Base-by-base conservation (phyloP, 2,329 filamentous ascomycete species). In the Aspergillus unguis region DNA sequence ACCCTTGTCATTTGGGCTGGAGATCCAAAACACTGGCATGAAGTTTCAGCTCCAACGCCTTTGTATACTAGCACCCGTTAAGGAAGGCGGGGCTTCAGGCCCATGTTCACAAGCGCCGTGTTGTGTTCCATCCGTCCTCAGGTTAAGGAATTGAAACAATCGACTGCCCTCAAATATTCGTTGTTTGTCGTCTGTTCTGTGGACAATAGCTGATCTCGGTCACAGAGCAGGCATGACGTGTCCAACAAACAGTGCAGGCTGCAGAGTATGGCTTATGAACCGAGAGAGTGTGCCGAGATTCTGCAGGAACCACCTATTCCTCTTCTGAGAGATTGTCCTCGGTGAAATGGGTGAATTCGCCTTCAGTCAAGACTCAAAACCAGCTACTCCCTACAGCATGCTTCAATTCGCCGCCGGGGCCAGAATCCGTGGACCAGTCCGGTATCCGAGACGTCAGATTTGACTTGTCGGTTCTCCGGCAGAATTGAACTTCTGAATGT, bases 291-390 rank as follows among this genome's bases (percentile, higher is more conserved):
- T 36, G 8, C 31, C 17, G 33, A 36, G 31, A 36, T 46, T 45
- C 51, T 50, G 51, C 51, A 53, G 51, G 51, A 50, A 50, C 51
- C 42, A n/a, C 33, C 43, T 33, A 8, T 26, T 38, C n/a, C 17
- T 11, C 5, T 10, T 17, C 11, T 5, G 31, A 28, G 4, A 23
- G 9, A 28, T 28, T 44, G n/a, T 28, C 35, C 32, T 29, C 45
- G 23, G 36, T 25, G 26, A 17, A 29, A 25, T n/a, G 27, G 17
- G 38, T 27, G 17, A 33, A 41, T 38, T 25, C n/a, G 17, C 36
- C 17, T 17, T 17, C 17, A 17, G 17, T 17, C 17, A 17, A 17
- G 17, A 17, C 17, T 17, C 17, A 17, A 17, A 17, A 17, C 17
- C 17, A 17, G 17, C 17, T 17, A 17, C 17, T 17, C 17, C 17